These are phyloP conservation scores for Besnoitia besnoiti DNA, from an alignment of 169 alveolate genomes.

Conservation along the genomic window DNA sequence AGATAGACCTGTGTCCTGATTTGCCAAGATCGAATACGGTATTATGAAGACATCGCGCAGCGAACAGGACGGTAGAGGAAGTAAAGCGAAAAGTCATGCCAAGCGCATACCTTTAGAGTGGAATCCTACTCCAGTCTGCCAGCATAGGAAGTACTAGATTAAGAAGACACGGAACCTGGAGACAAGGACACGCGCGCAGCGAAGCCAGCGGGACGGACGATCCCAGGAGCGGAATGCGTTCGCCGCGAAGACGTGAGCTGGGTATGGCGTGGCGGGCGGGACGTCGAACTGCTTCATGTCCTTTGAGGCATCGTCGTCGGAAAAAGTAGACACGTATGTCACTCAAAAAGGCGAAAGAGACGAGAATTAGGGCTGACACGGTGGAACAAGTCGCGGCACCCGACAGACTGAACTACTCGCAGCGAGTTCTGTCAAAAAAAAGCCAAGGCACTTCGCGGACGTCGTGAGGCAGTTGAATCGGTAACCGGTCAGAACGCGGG, in stretches of 20 bases:
- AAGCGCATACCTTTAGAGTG: not conserved
- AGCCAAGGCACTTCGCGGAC: not conserved
- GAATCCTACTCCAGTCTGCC: not conserved
- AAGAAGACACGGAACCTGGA: not conserved
- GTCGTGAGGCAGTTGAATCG: not conserved
- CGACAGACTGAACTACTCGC: not conserved
- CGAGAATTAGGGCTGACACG: not conserved
- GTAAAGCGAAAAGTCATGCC: not conserved
- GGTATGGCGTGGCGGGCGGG: not conserved
- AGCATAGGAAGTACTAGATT: not conserved
- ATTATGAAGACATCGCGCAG: not conserved
- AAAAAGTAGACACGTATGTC: not conserved
- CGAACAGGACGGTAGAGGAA: not conserved
- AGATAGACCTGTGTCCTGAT: not conserved
- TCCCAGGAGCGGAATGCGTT: not conserved
- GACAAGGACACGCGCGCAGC: slow-evolving; percentile 1
- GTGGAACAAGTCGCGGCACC: no score
- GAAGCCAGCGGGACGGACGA: not conserved
- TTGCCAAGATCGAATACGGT: not conserved
- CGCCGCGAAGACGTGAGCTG: not conserved
- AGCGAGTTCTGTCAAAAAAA: no score
- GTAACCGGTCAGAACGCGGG: not conserved
- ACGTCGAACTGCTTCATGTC: not conserved
- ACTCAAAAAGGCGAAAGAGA: not conserved
- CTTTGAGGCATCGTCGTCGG: not conserved